Conservation (phyloP, 2,329 filamentous ascomycete genomes). For the Fusarium xyrophilum region DNA sequence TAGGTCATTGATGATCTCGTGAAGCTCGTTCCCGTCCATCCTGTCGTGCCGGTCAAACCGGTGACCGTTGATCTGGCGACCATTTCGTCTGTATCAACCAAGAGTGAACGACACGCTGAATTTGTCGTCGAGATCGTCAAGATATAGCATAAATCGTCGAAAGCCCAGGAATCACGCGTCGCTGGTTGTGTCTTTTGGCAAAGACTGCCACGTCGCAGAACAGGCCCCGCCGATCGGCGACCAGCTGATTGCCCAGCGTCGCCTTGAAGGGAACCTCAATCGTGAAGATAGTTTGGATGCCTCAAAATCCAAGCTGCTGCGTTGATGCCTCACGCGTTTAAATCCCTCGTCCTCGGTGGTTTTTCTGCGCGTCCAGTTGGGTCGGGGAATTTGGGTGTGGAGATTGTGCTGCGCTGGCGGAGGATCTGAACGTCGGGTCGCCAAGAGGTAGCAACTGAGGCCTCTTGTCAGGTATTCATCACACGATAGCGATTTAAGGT, state of each 20-base stretch:
- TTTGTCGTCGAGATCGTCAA: neutral
- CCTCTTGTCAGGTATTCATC: slow-evolving; percentile 1
- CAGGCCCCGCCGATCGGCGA: slow-evolving; percentile 27
- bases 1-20: slow-evolving; percentile 53
- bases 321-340: slow-evolving; percentile 26
- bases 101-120: neutral
- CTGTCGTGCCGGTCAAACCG: slow-evolving; percentile 43
- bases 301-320: neutral
- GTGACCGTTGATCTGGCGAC: slow-evolving; percentile 40
- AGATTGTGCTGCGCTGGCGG: slow-evolving; percentile 22
- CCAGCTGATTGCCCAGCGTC: slow-evolving; percentile 28
- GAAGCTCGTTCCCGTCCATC: slow-evolving; percentile 33
- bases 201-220: slow-evolving; percentile 36
- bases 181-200: neutral
- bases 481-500: neutral
- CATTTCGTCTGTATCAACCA: slow-evolving; percentile 24
- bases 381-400: slow-evolving; percentile 16
- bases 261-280: slow-evolving; percentile 13
- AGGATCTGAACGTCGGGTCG: slow-evolving; percentile 22
- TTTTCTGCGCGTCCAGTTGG: slow-evolving; percentile 13
- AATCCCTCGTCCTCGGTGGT: neutral
- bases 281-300: neutral
- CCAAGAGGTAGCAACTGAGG: slow-evolving; percentile 5
- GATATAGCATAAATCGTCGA: neutral
- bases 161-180: slow-evolving; percentile 1